Base-by-base conservation (phyloP, 768 basidiomycete genomes). In the Calocybe indica region DNA sequence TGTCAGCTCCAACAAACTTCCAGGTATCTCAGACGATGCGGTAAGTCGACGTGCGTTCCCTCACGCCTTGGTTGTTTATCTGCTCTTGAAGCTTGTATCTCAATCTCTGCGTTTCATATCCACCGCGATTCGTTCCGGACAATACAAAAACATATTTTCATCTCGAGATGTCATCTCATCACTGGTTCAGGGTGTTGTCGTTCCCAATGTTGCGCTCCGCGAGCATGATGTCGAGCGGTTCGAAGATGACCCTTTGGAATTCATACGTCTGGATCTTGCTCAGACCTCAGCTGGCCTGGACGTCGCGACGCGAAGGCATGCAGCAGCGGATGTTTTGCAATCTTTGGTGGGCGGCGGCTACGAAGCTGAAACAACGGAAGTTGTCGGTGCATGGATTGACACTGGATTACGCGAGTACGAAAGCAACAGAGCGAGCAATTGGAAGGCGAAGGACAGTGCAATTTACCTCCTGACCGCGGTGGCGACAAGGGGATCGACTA, bases 211-310 rank as follows among this genome's bases (percentile, higher is more conserved):
- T 49, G 72, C 79, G 10, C 73, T 98, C 10, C 79, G 93, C 51
- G 85, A 88, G 35, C 88, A 92, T 55, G 94, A 97, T 47, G 76
- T 90, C 43, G 96, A 99, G 58, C 85, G 92, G 63, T 98, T 99
- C 58, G 93, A 96, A 65, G 96, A 98, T 51, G 94, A 96, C 55
- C 94, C 96, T 0, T 78, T 95, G 35, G 95, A 98, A 61, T 98
- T 87, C 62, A 89, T 97, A 55, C 84, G 92, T 14, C 75, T 90
- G 37, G 92, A 95, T 58, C 72, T 95, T 28, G 76, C 92, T 10
- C 75, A 73, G 47, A 83, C 86, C 48, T 63, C 73, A 45, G 67
- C 58, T 53, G 79, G 79, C 28, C 68, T 79, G 46, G 94, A 94
- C 57, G 77, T 79, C 29, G 82, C 88, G 37, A 98, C 94, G 0